phyloP scores from a whole-genome alignment of 2,329 filamentous ascomycete genomes.

The Thyridium curvatum region DNA sequence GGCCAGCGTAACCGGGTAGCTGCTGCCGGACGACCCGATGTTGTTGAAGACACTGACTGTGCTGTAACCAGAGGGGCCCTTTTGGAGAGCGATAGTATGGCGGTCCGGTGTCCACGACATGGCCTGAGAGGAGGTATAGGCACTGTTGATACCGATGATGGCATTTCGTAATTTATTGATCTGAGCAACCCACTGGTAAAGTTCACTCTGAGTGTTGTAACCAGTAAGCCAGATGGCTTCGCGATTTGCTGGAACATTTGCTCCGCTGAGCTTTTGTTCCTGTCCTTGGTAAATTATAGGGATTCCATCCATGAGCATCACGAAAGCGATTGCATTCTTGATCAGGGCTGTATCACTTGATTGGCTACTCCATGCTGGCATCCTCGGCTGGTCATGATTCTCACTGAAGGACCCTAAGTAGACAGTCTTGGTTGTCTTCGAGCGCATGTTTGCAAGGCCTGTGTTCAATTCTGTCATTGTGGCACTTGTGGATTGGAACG shows the following conservation, averaged over 20 bases:
- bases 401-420: too few relatives aligned
- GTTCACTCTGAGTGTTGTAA: slow-evolving; percentile 36
- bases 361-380: slow-evolving; percentile 43
- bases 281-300: slow-evolving; percentile 61
- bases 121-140: slow-evolving; percentile 11
- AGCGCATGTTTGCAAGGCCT: too few relatives aligned
- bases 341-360: slow-evolving; percentile 48
- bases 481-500: too few relatives aligned
- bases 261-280: slow-evolving; percentile 52
- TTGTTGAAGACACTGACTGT: slow-evolving; percentile 20
- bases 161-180: slow-evolving; percentile 19
- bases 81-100: slow-evolving; percentile 18
- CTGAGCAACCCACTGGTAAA: slow-evolving; percentile 41
- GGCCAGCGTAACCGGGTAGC: slow-evolving; percentile 13
- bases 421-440: too few relatives aligned
- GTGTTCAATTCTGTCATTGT: too few relatives aligned
- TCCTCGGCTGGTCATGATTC: slow-evolving; percentile 52
- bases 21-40: slow-evolving; percentile 14
- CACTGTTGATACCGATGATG: slow-evolving; percentile 11
- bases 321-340: slow-evolving; percentile 55
- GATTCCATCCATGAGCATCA: slow-evolving; percentile 52
- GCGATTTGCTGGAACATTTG: slow-evolving; percentile 42
- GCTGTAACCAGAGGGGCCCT: slow-evolving; percentile 16
- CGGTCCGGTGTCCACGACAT: slow-evolving; percentile 13
- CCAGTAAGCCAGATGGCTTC: slow-evolving; percentile 51